Percentiles rank a stretch among this genome's conserved stretches.
Evolutionary conservation across 2,329 filamentous ascomycete genomes (phyloP).

Genomic region (Colletotrichum sp.): DNA sequence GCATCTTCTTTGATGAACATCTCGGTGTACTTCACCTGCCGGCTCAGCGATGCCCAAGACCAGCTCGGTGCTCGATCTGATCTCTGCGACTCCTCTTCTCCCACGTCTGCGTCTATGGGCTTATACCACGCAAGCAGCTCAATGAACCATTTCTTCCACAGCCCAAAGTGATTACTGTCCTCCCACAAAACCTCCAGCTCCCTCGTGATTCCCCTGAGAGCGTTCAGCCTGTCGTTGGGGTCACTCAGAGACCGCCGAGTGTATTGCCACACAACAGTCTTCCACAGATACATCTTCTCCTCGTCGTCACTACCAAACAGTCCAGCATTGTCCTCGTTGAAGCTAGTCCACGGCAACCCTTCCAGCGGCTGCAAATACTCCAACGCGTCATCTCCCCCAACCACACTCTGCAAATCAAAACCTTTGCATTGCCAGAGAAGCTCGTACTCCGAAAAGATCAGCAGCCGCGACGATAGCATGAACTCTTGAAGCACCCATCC

Average conservation of each 20-base stretch:
- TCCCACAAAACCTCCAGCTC: constrained; percentile 5
- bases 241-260: too few species aligned
- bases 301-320: neutral
- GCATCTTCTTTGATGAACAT: neutral
- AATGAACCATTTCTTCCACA: constrained; percentile 4
- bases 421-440: constrained; percentile 23
- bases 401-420: constrained; percentile 4
- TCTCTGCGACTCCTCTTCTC: neutral
- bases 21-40: neutral
- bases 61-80: neutral
- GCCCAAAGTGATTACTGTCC: neutral
- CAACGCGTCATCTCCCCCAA: neutral
- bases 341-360: neutral
- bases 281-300: constrained; percentile 4
- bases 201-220: too few species aligned
- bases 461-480: constrained; percentile 21
- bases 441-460: constrained; percentile 21
- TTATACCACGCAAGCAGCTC: constrained; percentile 12
- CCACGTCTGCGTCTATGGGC: neutral
- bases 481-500: constrained; percentile 24
- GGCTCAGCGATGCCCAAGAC: constrained; percentile 14
- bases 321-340: neutral
- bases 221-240: too few species aligned
- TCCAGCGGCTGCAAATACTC: constrained; percentile 13
- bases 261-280: constrained; percentile 1